Evolutionary conservation across 192 early-diverging fungal species (phyloP).

Genomic region (Allomyces macrogynus): DNA sequence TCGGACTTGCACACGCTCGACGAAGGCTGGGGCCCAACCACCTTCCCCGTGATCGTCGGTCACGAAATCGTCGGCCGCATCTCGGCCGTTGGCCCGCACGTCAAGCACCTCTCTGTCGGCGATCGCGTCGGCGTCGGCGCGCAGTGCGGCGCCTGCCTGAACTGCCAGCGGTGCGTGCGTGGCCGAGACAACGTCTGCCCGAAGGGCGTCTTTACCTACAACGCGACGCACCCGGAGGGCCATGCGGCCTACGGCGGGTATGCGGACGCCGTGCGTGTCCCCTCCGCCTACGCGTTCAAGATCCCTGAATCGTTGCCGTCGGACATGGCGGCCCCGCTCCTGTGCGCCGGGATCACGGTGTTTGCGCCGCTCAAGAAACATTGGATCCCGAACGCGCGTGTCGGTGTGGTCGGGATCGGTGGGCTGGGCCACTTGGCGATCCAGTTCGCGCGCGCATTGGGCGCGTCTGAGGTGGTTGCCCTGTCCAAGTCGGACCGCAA

Average conservation of each 20-base stretch:
- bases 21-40: conserved; percentile 13
- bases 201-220: conserved; percentile 24
- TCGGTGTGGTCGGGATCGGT: conserved; percentile 61
- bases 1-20: conserved; percentile 52
- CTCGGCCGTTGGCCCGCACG: conserved; percentile 32
- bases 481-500: not conserved
- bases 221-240: conserved; percentile 28
- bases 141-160: conserved; percentile 33
- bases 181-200: conserved; percentile 21
- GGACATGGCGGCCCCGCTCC: conserved; percentile 42
- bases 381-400: conserved; percentile 35
- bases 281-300: conserved; percentile 37
- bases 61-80: conserved; percentile 51
- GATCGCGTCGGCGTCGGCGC: conserved; percentile 49
- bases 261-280: conserved; percentile 37
- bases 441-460: conserved; percentile 1
- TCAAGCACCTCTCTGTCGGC: conserved; percentile 26
- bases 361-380: conserved; percentile 44
- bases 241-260: conserved; percentile 31
- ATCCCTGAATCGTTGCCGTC: conserved; percentile 28
- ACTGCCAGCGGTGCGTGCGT: conserved; percentile 29
- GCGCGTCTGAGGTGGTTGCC: not conserved
- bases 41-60: conserved; percentile 29
- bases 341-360: conserved; percentile 66
- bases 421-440: conserved; percentile 50